Evolutionary conservation across 352 stramenopile genomes (phyloP), one percentile per base, ranked within the genome.

Genomic region (Phytophthora europaea): DNA sequence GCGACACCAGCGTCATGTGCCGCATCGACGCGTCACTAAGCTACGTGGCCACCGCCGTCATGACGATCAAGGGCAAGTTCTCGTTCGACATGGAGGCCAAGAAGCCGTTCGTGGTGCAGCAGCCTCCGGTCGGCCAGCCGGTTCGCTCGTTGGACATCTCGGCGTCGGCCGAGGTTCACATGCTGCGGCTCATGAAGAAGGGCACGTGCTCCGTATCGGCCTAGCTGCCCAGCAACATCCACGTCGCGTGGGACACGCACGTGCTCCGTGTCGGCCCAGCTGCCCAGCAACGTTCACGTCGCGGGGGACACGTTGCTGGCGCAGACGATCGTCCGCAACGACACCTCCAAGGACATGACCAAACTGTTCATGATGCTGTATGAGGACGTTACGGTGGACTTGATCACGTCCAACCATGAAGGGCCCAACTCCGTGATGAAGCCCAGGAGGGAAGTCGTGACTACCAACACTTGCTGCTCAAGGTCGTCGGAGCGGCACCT

Each of bases 21-120:
- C 55, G 70, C 57, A 78, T 93, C 28, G 76, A 92, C 53, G 86
- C 83, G 23, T 92, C 85, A 13, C 88, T 95, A 50, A 83, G 81
- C 48, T 95, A 94, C 72, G 83, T 77, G 13, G 76, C 88, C 40
- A 92, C 89, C 50, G 84, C 85, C 33, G 70, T 80, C 28, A 82
- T 94, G 54, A 78, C 81, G 43, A 80, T 94, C 23, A 83, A 91
- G 61, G 84, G 83, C 15, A 76, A 87, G 58, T 92, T 94, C 51
- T 79, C 84, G 13, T 82, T 83, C 2, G 84, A 94, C 61, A 64
- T 94, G 61, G 82, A 94, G 66, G 61, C 82, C 6, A 81, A 69
- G 40, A 66, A 47, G 33, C 47, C 67, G 0, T 78, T 82, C 16
- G 65, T 74, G 2, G 67, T 82, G 26, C 65, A 74, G 12, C 72